Evolutionary conservation across 768 basidiomycete species (phyloP), one percentile per base, ranked within the genome.

Genomic region (Lactarius pseudohatsudake): DNA sequence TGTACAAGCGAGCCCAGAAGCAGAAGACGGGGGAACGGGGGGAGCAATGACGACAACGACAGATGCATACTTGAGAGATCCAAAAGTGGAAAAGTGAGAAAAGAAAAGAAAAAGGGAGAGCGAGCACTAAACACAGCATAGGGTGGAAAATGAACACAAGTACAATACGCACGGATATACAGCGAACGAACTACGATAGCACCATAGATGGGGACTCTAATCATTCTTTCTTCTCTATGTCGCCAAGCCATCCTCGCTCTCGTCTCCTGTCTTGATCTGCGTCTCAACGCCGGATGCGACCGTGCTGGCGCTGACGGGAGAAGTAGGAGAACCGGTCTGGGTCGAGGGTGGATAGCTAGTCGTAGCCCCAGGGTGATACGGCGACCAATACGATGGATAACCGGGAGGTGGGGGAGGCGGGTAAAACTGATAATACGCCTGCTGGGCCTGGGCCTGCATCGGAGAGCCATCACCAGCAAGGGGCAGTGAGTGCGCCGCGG

Each of bases 301-400:
- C 16, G 68, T 69, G 20, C 68, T 67, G 2, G 68, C 68, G 26
- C 68, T 69, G 45, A 62, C 65, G 15, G 68, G 68, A 4, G 68
- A 69, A 10, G 65, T 69, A 3, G 68, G 68, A 20, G 68, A 62
- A 5, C 64, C 67, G 1, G 68, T 22, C 41, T 61, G 68, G 2
- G 65, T 28, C 16, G 65, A 56, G 10, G 68, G 65, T 9, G 68
- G 57, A 26, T 67, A 69, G 20, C 65, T 20, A 11, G 62, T 53
- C 0, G 50, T 26, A 0, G n/a, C 11, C 5, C 61, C 57, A 0
- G 65, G 22, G 28, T 45, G 61, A 20, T 69, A 69, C 8, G 68
- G 68, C 4, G 69, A 38, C 69, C 69, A 69, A 68, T 69, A 69
- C 7, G 69, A 40, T 1, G 69, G 59, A 50, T 69, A 69, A 22